Evolutionary conservation across 495 filamentous ascomycete genomes (phyloP).

Genomic region (Trichoderma virens): DNA sequence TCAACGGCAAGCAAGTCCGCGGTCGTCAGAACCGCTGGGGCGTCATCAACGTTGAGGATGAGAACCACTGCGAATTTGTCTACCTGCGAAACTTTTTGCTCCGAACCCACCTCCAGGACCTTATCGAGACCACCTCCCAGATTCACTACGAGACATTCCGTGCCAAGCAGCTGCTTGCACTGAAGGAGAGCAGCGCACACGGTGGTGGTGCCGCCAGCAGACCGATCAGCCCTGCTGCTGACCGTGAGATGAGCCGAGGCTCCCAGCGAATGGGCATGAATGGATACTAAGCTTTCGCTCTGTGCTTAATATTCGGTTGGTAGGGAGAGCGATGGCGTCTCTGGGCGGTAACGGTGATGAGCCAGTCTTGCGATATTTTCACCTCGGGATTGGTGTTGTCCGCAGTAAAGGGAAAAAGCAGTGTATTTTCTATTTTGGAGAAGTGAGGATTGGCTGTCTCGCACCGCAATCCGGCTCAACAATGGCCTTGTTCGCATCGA

Average conservation of each 20-base stretch:
- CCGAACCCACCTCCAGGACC: slow-evolving; percentile 90
- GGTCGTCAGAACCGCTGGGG: slow-evolving; percentile 99
- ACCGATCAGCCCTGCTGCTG: slow-evolving; percentile 89
- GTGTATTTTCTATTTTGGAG: slow-evolving; percentile 4
- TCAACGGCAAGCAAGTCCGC: slow-evolving; percentile 95
- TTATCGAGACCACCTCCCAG: slow-evolving; percentile 99
- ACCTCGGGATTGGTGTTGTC: background rate
- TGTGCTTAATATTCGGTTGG: slow-evolving; percentile 12
- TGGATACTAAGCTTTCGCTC: slow-evolving; percentile 59
- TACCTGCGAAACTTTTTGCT: slow-evolving; percentile 97
- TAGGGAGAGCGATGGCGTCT: slow-evolving; percentile 14
- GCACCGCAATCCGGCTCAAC: background rate
- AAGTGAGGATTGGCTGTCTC: background rate
- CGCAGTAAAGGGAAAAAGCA: slow-evolving; percentile 6
- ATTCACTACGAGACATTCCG: slow-evolving; percentile 99
- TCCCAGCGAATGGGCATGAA: slow-evolving; percentile 98
- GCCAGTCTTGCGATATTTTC: slow-evolving; percentile 7
- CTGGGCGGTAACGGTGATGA: slow-evolving; percentile 11
- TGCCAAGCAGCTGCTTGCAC: slow-evolving; percentile 92
- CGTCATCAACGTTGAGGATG: slow-evolving; percentile 98
- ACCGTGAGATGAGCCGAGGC: slow-evolving; percentile 91
- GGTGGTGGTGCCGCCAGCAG: slow-evolving; percentile 68
- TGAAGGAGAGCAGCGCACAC: slow-evolving; percentile 94
- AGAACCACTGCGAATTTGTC: slow-evolving; percentile 99
- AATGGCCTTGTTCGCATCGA: background rate